Evolutionary conservation across 208 protist genomes (phyloP), one percentile per base, ranked within the genome.

Genomic region (Trypanosoma platydactyli): DNA sequence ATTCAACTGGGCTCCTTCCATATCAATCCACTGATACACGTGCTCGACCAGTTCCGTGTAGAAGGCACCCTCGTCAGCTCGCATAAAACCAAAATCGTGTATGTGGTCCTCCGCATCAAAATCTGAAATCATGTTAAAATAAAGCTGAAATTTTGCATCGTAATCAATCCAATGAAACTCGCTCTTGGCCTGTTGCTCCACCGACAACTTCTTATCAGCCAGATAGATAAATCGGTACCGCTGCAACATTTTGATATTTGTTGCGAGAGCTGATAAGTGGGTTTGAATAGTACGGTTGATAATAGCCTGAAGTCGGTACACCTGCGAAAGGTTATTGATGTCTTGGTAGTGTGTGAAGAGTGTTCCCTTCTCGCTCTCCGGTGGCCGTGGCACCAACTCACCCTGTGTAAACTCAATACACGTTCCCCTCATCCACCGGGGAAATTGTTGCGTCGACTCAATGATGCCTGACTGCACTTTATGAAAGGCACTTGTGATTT

Each of bases 291-390:
- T 89, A 33, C 89, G 83, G 73, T 97, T 96, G 49, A 98, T 84
- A 27, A 92, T 71, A 38, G 84, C 83, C 73, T 97, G 87, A 24
- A 96, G 74, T 74, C 89, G 89, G 73, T 97, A 89, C 30, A 98
- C 88, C 72, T 94, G 79, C 24, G 87, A 82, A 22, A 96, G 79
- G 73, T 82, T 86, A 68, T 75, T 81, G 45, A 98, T 97, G 68
- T 99, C 97, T 55, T 96, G 88, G 79, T 94, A 97, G 77, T 97
- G 98, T 44, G 94, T 97, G 72, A 98, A 98, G 40, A 95, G 70
- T 24, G 85, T 84, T 52, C 79, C 69, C 71, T 93, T 80, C 15
- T 91, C 79, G 55, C 94, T 88, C 65, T 97, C 89, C 20, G 88
- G 64, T 7, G 88, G 91, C 2, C 85, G 78, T 11, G 92, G 88